Percentiles rank a stretch among this genome's conserved stretches.
Conservation (phyloP, 2,329 filamentous ascomycete species). For the Exophiala lecanii-corni region DNA sequence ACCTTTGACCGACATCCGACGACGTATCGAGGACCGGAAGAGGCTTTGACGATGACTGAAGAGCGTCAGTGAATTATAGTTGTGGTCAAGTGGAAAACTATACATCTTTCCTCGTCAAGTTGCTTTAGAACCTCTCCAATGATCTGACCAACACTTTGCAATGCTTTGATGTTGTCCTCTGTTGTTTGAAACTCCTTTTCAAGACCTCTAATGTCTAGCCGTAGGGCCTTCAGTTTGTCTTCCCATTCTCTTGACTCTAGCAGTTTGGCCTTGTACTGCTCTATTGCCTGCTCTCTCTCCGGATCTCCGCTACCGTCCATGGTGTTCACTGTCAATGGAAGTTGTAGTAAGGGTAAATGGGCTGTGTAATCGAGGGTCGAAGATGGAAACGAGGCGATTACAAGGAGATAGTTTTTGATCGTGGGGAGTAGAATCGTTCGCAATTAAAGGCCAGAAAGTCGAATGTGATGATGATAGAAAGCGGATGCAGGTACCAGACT, state of each 20-base stretch:
- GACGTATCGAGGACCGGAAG: constrained; percentile 93
- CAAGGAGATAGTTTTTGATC: too few relatives aligned
- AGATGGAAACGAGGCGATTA: background rate
- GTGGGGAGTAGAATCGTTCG: too few relatives aligned
- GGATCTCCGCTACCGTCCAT: constrained; percentile 41
- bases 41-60: constrained; percentile 95
- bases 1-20: constrained; percentile 98
- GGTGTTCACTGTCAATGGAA: constrained; percentile 1
- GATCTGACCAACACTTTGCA: constrained; percentile 98
- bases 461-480: too few relatives aligned
- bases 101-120: constrained; percentile 97
- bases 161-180: constrained; percentile 98
- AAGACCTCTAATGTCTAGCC: constrained; percentile 91
- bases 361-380: constrained; percentile 3
- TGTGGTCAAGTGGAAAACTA: constrained; percentile 34
- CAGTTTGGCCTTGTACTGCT: constrained; percentile 73
- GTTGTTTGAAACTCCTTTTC: constrained; percentile 95
- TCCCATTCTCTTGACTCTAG: constrained; percentile 98
- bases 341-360: background rate
- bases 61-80: constrained; percentile 8
- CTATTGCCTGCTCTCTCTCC: constrained; percentile 63
- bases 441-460: too few relatives aligned
- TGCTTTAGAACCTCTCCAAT: constrained; percentile 99
- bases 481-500: constrained; percentile 22
- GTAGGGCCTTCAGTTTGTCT: constrained; percentile 89